These are phyloP conservation scores for Dichomitus squalens DNA, from an alignment of 1,284 basidiomycete genomes.

Conservation along the genomic window DNA sequence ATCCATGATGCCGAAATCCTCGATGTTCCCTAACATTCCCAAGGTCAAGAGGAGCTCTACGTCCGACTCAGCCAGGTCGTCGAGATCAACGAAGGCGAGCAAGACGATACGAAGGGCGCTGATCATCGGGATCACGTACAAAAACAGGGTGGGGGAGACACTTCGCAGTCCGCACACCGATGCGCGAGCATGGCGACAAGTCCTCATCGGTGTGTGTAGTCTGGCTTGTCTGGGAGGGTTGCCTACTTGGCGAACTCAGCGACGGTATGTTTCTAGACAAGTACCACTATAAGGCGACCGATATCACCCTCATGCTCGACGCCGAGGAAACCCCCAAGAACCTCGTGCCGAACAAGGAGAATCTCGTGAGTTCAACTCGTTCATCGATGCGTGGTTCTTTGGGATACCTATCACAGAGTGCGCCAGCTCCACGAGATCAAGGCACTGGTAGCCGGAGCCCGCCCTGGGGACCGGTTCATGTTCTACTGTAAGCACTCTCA, in stretches of 20 bases:
- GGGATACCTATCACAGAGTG: no score
- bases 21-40: not conserved
- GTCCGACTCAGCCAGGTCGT: not conserved
- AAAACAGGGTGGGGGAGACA: not conserved
- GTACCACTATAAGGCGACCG: slow-evolving; percentile 28
- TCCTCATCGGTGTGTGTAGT: slow-evolving; percentile 18
- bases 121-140: slow-evolving; percentile 1
- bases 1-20: not conserved
- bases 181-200: slow-evolving; percentile 6
- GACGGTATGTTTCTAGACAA: slow-evolving; percentile 15
- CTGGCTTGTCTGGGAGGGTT: not conserved
- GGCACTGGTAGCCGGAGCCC: slow-evolving; percentile 31
- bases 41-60: not conserved
- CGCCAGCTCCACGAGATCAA: slow-evolving; percentile 37
- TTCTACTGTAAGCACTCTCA: slow-evolving; percentile 39
- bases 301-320: slow-evolving; percentile 38
- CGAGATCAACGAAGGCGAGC: not conserved
- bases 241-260: not conserved
- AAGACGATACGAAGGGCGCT: not conserved
- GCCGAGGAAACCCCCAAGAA: not conserved
- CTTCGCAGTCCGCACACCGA: slow-evolving; percentile 16
- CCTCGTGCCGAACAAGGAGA: slow-evolving; percentile 13
- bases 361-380: slow-evolving; percentile 19
- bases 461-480: slow-evolving; percentile 39
- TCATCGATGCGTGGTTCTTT: not conserved